phyloP scores from a whole-genome alignment of 2,329 filamentous ascomycete genomes.

The Neonectria hederae region DNA sequence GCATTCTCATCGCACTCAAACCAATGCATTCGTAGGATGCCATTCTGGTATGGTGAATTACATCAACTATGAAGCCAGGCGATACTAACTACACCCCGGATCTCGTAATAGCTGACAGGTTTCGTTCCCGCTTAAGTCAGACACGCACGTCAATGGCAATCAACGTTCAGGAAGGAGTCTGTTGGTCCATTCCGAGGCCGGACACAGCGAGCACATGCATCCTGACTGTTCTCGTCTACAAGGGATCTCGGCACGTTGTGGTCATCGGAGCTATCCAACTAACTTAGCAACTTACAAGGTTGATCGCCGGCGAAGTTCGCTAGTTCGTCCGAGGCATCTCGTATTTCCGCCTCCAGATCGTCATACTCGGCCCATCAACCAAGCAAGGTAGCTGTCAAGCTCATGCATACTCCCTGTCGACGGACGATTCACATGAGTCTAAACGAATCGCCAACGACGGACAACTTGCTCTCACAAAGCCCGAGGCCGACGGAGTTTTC shows the following conservation, averaged over 20 bases:
- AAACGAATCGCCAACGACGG: not conserved
- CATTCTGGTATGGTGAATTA: not conserved
- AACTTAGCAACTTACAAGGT: not conserved
- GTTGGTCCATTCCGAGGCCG: conserved; percentile 4
- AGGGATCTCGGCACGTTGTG: not conserved
- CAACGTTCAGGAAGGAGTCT: not conserved
- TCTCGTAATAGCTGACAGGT: not conserved
- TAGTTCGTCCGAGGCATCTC: conserved; percentile 3
- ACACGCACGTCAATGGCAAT: not conserved
- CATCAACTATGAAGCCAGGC: not conserved
- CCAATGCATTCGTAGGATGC: not conserved
- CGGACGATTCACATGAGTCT: not conserved
- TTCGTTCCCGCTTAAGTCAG: not conserved
- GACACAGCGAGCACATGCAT: conserved; percentile 3
- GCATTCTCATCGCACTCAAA: not conserved
- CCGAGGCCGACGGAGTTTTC: conserved; percentile 8
- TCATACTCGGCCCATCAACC: not conserved
- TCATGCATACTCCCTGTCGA: not conserved
- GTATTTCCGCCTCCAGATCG: conserved; percentile 11
- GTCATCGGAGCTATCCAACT: conserved; percentile 10
- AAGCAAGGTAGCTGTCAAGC: not conserved
- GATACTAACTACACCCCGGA: not conserved
- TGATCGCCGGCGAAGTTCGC: not conserved
- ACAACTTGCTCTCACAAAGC: not conserved
- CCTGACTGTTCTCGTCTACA: not conserved